These are phyloP conservation scores for Lactarius sanguifluus DNA, from an alignment of 768 basidiomycete species.

Conservation along the genomic window DNA sequence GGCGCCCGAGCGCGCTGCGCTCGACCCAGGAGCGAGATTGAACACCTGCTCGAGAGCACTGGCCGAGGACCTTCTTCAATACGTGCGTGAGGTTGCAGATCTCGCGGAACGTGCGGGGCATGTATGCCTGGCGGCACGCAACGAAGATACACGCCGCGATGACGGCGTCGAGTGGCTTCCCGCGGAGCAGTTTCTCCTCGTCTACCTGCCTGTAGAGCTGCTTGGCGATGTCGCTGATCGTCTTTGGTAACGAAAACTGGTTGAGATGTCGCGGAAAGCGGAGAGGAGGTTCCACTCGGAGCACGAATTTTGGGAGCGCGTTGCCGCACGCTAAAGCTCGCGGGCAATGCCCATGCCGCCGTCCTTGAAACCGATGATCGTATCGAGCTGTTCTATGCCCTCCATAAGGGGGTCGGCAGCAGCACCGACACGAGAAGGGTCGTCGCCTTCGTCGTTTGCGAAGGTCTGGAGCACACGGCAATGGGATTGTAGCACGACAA, in stretches of 20 bases:
- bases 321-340: slow-evolving; percentile 90
- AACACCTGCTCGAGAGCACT: slow-evolving; percentile 90
- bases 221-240: slow-evolving; percentile 93
- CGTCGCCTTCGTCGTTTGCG: slow-evolving; percentile 98
- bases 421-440: slow-evolving; percentile 99
- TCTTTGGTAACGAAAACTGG: slow-evolving; percentile 89
- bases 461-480: slow-evolving; percentile 70
- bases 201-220: slow-evolving; percentile 97
- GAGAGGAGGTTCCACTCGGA: slow-evolving; percentile 82
- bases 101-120: slow-evolving; percentile 95
- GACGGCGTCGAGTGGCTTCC: slow-evolving; percentile 89
- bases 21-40: slow-evolving; percentile 80
- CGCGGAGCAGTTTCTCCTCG: slow-evolving; percentile 89
- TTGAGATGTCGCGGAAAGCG: slow-evolving; percentile 90
- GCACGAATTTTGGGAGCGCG: slow-evolving; percentile 73
- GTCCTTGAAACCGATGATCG: slow-evolving; percentile 93
- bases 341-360: slow-evolving; percentile 91
- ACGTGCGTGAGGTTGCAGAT: slow-evolving; percentile 93
- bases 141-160: slow-evolving; percentile 99
- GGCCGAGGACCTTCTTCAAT: slow-evolving; percentile 92
- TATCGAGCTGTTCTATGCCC: slow-evolving; percentile 92
- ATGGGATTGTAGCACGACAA: slow-evolving; percentile 27
- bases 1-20: slow-evolving; percentile 42
- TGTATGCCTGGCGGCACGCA: slow-evolving; percentile 91
- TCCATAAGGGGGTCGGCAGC: slow-evolving; percentile 92